Base-by-base conservation (phyloP, 768 basidiomycete species). In the Phylloporus sp. region DNA sequence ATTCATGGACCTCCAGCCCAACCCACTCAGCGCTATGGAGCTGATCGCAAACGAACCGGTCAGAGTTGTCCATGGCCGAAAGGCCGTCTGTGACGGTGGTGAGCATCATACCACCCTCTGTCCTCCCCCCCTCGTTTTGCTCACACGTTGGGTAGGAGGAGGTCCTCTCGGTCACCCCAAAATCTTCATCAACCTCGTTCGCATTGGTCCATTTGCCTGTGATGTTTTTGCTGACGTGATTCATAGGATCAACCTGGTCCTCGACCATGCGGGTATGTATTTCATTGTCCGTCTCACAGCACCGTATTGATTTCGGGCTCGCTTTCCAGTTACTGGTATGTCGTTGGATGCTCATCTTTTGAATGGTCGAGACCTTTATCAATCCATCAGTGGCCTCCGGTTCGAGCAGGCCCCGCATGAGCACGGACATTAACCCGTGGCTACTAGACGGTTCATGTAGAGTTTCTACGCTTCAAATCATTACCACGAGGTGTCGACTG, bases 111-210 rank as follows among this genome's bases (percentile, higher is more conserved):
- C n/a, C n/a, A n/a, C n/a, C n/a, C n/a, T n/a, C n/a, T n/a, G n/a
- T n/a, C n/a, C n/a, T n/a, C n/a, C n/a, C n/a, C n/a, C n/a, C n/a
- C n/a, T n/a, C n/a, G n/a, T n/a, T n/a, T n/a, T n/a, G 46, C 52
- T 63, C 33, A 62, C 36, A 18, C 18, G 18, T 42, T 42, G 42
- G 34, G 38, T 63, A 98, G 95, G 95, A 69, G 85, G 83, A 63
- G 96, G 95, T 10, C 80, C 96, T 34, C 77, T 99, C 23, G 96
- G 96, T 20, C 96, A 99, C 64, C 96, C 96, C 6, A 94, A 92
- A 73, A 82, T 98, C 50, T 98, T 80, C 62, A 92, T 99, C 66
- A 98, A 98, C 72, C 66, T 99, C 64, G 93, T 92, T 57, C 50
- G 87, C 71, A 32, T 15, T 33, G 34, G 34, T 43, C 42, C 33